A percentile compares a stretch with the other conserved stretches of the same genome.
These are phyloP conservation scores for Hyparrhenia diplandra DNA, from an alignment of 176 grass and related monocot species.

Conservation along the genomic window DNA sequence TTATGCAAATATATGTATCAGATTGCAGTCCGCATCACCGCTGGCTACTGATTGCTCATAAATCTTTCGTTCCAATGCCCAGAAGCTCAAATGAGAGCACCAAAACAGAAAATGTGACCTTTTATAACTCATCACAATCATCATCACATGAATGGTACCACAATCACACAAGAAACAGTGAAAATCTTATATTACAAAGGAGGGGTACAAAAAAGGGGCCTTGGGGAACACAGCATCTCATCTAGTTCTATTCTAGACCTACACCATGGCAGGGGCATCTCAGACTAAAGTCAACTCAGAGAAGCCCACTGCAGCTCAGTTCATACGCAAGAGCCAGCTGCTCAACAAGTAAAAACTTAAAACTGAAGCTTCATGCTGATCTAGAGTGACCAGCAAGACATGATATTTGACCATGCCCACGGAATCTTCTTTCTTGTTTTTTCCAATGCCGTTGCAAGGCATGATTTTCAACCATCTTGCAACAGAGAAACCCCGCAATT, in stretches of 20 bases:
- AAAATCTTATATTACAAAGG: background rate
- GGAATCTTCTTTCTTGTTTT: background rate
- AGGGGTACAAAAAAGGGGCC: background rate
- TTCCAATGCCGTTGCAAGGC: background rate
- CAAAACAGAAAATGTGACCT: background rate
- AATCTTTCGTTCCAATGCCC: background rate
- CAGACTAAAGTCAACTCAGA: background rate
- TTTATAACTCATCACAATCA: background rate
- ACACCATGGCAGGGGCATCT: background rate
- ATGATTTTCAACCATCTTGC: conserved; percentile 17
- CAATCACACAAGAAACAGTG: background rate
- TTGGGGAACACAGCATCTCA: background rate
- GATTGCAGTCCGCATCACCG: too few relatives aligned
- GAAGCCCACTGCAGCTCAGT: background rate
- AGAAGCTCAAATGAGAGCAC: background rate
- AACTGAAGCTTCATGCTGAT: background rate
- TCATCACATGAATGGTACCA: background rate
- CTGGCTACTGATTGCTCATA: background rate
- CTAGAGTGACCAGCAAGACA: background rate
- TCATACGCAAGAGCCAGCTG: conserved; percentile 14
- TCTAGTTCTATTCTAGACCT: conserved; percentile 36
- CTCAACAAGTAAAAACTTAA: background rate
- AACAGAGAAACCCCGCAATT: background rate
- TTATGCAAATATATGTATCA: too few relatives aligned
- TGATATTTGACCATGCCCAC: background rate